Conservation (phyloP, 1,284 basidiomycete genomes). For the Ceratobasidium sp. region DNA sequence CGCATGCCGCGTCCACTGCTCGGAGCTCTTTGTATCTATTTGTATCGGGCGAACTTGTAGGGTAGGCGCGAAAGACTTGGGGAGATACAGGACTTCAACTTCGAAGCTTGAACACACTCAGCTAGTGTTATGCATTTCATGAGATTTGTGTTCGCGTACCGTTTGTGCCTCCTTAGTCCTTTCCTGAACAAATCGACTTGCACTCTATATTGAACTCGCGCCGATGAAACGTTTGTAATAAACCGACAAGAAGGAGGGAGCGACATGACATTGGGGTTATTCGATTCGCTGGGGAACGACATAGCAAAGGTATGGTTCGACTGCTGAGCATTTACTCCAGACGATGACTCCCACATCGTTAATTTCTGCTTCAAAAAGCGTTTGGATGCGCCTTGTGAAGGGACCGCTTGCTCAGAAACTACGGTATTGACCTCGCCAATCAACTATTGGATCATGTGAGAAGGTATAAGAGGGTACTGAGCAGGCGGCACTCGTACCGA, state of each 20-base stretch:
- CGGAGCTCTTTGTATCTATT: constrained; percentile 6
- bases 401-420: constrained; percentile 22
- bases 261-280: background rate
- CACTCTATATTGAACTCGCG: constrained; percentile 28
- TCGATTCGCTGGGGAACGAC: constrained; percentile 6
- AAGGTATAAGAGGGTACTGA: background rate
- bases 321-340: background rate
- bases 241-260: constrained; percentile 35
- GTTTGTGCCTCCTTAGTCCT: constrained; percentile 31
- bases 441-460: background rate
- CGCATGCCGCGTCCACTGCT: constrained; percentile 25
- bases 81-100: constrained; percentile 25
- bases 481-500: constrained; percentile 5
- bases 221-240: background rate
- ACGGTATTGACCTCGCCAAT: constrained; percentile 16
- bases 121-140: background rate
- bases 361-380: constrained; percentile 17
- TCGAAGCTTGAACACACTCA: constrained; percentile 15
- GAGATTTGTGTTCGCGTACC: constrained; percentile 2
- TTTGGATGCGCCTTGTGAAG: constrained; percentile 30
- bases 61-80: constrained; percentile 30
- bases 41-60: constrained; percentile 24
- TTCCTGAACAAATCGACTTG: constrained; percentile 40
- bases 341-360: constrained; percentile 10
- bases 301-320: constrained; percentile 3